Percentiles rank a stretch among this genome's conserved stretches.
These are phyloP conservation scores for Leishmania tropica DNA, from an alignment of 208 protist genomes.

Conservation along the genomic window DNA sequence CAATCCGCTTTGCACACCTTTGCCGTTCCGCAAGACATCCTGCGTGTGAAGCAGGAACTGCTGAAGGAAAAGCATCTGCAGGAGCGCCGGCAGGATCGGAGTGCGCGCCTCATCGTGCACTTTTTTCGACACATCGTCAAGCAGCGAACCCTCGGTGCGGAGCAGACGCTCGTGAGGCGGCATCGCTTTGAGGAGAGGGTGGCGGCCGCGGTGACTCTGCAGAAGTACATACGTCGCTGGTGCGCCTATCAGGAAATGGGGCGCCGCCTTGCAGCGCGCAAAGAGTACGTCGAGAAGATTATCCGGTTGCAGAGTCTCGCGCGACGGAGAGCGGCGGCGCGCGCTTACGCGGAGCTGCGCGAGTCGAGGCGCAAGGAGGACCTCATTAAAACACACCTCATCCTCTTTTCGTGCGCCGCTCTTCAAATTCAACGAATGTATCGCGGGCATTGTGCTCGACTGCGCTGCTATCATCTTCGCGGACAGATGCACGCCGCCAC, in stretches of 20 bases:
- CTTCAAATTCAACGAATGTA: constrained; percentile 74
- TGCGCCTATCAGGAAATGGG: constrained; percentile 46
- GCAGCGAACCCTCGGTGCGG: constrained; percentile 20
- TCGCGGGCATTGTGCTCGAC: constrained; percentile 56
- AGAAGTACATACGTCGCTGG: constrained; percentile 79
- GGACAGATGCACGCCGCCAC: constrained; percentile 47
- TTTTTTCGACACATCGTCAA: constrained; percentile 63
- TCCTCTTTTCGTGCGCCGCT: constrained; percentile 51
- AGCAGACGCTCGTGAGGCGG: constrained; percentile 14
- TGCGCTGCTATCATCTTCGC: constrained; percentile 37
- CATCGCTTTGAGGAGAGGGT: constrained; percentile 34
- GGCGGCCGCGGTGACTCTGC: constrained; percentile 46
- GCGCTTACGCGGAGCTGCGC: constrained; percentile 20
- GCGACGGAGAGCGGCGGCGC: constrained; percentile 32
- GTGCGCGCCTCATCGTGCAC: constrained; percentile 53
- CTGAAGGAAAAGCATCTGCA: constrained; percentile 32
- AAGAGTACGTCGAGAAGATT: constrained; percentile 31
- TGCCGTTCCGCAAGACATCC: constrained; percentile 60
- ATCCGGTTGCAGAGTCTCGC: constrained; percentile 58
- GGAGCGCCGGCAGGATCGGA: constrained; percentile 41
- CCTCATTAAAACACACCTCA: constrained; percentile 6
- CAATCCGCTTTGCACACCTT: constrained; percentile 53
- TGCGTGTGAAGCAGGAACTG: constrained; percentile 47
- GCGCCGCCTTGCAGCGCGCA: constrained; percentile 35
- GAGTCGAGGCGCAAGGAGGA: constrained; percentile 9